A percentile compares a stretch with the other conserved stretches of the same genome.
Conservation (phyloP, 2,329 filamentous ascomycete species). For the Neofusicoccum sp. region DNA sequence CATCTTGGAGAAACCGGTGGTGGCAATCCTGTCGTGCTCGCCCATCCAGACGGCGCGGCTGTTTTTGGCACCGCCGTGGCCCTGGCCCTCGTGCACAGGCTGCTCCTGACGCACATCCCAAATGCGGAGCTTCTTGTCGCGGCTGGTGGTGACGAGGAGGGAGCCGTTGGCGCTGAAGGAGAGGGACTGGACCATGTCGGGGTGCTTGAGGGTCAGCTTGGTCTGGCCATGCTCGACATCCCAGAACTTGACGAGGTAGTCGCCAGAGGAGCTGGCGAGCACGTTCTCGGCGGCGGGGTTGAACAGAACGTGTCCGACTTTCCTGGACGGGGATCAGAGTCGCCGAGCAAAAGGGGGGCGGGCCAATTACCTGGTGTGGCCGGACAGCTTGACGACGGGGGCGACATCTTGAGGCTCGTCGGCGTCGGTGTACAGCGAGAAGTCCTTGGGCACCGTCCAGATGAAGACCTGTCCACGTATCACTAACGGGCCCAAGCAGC, state of each 20-base stretch:
- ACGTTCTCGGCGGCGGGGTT: slow-evolving; percentile 96
- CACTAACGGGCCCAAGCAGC: slow-evolving; percentile 18
- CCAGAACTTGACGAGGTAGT: slow-evolving; percentile 95
- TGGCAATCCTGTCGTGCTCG: slow-evolving; percentile 93
- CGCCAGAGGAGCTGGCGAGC: slow-evolving; percentile 90
- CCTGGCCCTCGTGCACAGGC: slow-evolving; percentile 78
- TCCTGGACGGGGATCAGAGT: slow-evolving; percentile 58
- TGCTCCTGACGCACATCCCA: slow-evolving; percentile 97
- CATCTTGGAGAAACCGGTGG: slow-evolving; percentile 97
- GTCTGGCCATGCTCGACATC: slow-evolving; percentile 80
- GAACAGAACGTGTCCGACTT: slow-evolving; percentile 97
- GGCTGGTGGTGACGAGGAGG: slow-evolving; percentile 86
- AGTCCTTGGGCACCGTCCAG: slow-evolving; percentile 90
- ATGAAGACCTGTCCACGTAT: slow-evolving; percentile 68
- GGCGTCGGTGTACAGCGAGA: slow-evolving; percentile 78
- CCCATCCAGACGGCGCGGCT: slow-evolving; percentile 96
- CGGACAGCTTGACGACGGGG: slow-evolving; percentile 78
- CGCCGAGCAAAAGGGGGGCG: neutral
- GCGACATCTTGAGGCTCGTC: slow-evolving; percentile 82
- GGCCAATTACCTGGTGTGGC: slow-evolving; percentile 73
- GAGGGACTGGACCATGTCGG: slow-evolving; percentile 90
- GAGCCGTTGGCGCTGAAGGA: slow-evolving; percentile 93
- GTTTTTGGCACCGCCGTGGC: slow-evolving; percentile 94
- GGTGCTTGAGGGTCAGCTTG: slow-evolving; percentile 77
- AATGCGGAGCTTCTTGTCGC: slow-evolving; percentile 96